phyloP scores from a whole-genome alignment of 179 eudicot species.

The Gypsophila paniculata region DNA sequence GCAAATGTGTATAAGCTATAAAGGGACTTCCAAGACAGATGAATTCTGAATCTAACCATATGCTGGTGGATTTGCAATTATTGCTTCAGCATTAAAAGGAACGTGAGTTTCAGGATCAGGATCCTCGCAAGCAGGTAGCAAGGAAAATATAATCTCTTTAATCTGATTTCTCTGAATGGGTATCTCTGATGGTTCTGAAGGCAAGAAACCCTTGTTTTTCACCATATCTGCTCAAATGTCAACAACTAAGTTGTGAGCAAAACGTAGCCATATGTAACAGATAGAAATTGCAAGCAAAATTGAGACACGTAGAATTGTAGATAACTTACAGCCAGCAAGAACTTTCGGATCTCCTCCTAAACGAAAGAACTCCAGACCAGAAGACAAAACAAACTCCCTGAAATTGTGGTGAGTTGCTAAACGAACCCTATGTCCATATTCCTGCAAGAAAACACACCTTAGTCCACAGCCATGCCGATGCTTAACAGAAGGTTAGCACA shows the following conservation, averaged over 20 bases:
- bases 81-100: constrained; percentile 69
- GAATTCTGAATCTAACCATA: constrained; percentile 53
- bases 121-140: constrained; percentile 70
- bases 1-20: not conserved
- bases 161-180: constrained; percentile 59
- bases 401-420: constrained; percentile 84
- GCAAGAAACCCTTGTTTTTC: constrained; percentile 88
- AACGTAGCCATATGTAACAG: not conserved
- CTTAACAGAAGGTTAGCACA: not conserved
- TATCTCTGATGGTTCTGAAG: constrained; percentile 84
- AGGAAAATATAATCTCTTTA: constrained; percentile 66
- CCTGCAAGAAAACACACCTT: constrained; percentile 44
- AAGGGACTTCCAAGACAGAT: not conserved
- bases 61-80: constrained; percentile 93
- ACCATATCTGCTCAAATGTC: constrained; percentile 62
- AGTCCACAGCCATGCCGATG: not conserved
- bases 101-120: constrained; percentile 55
- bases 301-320: too few species aligned
- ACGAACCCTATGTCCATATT: constrained; percentile 82
- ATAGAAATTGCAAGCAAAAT: not conserved
- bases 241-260: constrained; percentile 1
- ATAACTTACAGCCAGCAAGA: constrained; percentile 56
- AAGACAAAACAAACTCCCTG: constrained; percentile 65
- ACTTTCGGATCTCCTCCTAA: constrained; percentile 90
- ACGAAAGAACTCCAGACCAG: constrained; percentile 89